These are phyloP conservation scores for Entomortierella parvispora DNA, from an alignment of 192 early-diverging fungal genomes.

Conservation along the genomic window DNA sequence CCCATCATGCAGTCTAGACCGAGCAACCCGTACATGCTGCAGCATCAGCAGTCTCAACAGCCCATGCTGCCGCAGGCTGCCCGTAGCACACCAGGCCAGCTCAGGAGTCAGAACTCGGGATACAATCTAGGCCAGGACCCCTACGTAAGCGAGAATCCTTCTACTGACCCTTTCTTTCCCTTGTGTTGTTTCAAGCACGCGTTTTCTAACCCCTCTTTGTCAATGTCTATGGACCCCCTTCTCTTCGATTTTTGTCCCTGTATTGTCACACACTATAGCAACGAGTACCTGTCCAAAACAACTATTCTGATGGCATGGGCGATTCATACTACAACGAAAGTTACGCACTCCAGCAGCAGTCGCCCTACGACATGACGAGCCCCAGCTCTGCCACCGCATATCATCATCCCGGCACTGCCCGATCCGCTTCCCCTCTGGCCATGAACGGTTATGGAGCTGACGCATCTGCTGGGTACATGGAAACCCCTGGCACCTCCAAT, in stretches of 20 bases:
- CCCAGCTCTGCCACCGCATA: background rate
- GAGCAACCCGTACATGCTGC: slow-evolving; percentile 20
- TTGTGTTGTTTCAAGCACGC: background rate
- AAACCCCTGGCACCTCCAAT: slow-evolving; percentile 3
- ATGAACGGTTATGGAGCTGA: slow-evolving; percentile 17
- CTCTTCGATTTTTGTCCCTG: background rate
- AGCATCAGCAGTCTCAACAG: slow-evolving; percentile 5
- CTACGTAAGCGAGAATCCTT: slow-evolving; percentile 8
- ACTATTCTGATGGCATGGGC: slow-evolving; percentile 3
- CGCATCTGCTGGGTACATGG: slow-evolving; percentile 3
- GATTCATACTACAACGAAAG: slow-evolving; percentile 28
- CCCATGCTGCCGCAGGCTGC: background rate
- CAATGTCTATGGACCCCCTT: background rate
- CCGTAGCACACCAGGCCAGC: background rate
- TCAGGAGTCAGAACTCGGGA: background rate
- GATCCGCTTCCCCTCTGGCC: background rate
- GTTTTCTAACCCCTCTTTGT: background rate
- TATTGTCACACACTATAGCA: slow-evolving; percentile 2
- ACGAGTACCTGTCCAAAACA: background rate
- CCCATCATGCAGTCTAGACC: background rate
- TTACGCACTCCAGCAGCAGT: slow-evolving; percentile 26
- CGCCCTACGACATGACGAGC: slow-evolving; percentile 16
- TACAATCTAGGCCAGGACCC: slow-evolving; percentile 3
- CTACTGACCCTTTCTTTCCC: no score
- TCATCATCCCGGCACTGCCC: background rate